phyloP scores from a whole-genome alignment of 1,284 basidiomycete genomes.

The Naganishia cerealis region DNA sequence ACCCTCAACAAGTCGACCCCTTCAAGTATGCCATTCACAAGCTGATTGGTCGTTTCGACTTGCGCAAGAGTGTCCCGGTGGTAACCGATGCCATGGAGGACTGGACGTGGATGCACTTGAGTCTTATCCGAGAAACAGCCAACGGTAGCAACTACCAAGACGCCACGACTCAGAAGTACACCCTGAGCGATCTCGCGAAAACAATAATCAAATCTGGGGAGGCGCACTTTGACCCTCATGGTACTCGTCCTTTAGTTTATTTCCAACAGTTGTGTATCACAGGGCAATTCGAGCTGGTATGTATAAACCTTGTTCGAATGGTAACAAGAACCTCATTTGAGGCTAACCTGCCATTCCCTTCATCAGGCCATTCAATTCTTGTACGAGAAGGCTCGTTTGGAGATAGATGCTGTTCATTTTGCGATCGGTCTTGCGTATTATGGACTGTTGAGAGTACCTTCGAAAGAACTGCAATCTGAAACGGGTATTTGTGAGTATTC shows the following conservation, averaged over 20 bases:
- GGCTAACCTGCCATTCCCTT: neutral
- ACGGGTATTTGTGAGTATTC: slow-evolving; percentile 69
- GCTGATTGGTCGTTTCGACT: slow-evolving; percentile 88
- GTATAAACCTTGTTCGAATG: slow-evolving; percentile 40
- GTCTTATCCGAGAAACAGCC: slow-evolving; percentile 61
- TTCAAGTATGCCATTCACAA: slow-evolving; percentile 96
- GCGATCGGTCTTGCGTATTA: slow-evolving; percentile 91
- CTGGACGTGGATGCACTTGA: slow-evolving; percentile 97
- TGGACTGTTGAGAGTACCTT: slow-evolving; percentile 81
- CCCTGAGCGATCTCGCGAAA: slow-evolving; percentile 74
- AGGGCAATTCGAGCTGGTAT: slow-evolving; percentile 87
- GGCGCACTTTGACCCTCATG: slow-evolving; percentile 81
- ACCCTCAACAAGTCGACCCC: slow-evolving; percentile 74
- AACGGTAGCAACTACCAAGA: slow-evolving; percentile 68
- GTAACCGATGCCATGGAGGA: slow-evolving; percentile 93
- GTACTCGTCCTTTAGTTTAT: slow-evolving; percentile 69
- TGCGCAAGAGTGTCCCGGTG: slow-evolving; percentile 75
- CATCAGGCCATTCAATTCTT: slow-evolving; percentile 79
- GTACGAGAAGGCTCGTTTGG: slow-evolving; percentile 81
- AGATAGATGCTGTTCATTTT: slow-evolving; percentile 92
- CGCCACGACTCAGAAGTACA: slow-evolving; percentile 60
- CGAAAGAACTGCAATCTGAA: slow-evolving; percentile 74
- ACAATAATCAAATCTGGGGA: slow-evolving; percentile 85
- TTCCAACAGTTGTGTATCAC: slow-evolving; percentile 86
- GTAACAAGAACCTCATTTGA: slow-evolving; percentile 5